These are phyloP conservation scores for Lotus japonicus DNA, from an alignment of 306 rosid species.

Conservation along the genomic window DNA sequence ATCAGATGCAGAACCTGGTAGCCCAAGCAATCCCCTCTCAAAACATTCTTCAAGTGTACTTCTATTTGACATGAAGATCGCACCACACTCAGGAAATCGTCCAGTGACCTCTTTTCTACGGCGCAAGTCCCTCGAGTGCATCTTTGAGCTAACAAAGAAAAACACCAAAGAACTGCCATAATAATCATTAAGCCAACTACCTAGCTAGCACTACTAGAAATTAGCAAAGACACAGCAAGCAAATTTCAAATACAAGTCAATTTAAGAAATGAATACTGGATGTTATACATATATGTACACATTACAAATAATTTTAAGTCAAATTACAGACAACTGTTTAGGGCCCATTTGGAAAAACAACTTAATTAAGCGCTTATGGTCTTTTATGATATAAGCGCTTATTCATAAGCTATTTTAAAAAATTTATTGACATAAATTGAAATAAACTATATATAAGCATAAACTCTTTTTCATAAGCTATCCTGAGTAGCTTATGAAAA, in stretches of 20 bases:
- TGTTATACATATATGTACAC: neutral
- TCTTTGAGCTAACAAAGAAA: neutral
- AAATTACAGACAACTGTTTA: neutral
- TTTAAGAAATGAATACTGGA: neutral
- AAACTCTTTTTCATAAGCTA: too few relatives aligned
- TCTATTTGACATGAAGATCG: slow-evolving; percentile 50
- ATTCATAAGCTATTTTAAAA: too few relatives aligned
- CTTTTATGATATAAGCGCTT: too few relatives aligned
- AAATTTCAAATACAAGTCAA: neutral
- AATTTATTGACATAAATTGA: too few relatives aligned
- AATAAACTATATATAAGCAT: too few relatives aligned
- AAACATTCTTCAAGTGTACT: slow-evolving; percentile 34
- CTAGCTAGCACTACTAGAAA: neutral
- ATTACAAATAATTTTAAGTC: neutral
- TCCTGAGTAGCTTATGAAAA: too few relatives aligned
- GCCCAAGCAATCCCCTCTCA: slow-evolving; percentile 34
- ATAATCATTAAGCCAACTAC: neutral
- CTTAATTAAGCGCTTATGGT: too few relatives aligned
- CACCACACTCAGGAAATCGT: slow-evolving; percentile 32
- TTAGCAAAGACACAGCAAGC: neutral
- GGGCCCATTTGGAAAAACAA: too few relatives aligned
- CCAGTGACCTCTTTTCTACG: slow-evolving; percentile 7
- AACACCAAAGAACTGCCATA: neutral
- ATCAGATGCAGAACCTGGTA: slow-evolving; percentile 13
- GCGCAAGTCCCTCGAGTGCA: slow-evolving; percentile 4